Evolutionary conservation across 2,329 filamentous ascomycete genomes (phyloP).

Genomic region (Dactylellina parvicollis): DNA sequence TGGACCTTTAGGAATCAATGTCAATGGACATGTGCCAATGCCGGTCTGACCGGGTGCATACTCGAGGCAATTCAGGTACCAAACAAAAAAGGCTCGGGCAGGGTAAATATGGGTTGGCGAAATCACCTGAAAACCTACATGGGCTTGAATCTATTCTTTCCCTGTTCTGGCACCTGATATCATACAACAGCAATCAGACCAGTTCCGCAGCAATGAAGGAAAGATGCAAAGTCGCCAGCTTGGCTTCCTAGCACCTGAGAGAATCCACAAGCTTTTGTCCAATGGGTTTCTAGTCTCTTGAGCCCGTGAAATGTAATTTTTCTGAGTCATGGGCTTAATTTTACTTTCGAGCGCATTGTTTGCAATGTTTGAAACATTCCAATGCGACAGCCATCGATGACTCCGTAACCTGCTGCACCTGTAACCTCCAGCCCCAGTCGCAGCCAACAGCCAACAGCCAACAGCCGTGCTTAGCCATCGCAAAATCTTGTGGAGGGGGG

Average conservation of each 20-base stretch:
- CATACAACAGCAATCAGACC: neutral
- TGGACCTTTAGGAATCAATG: slow-evolving; percentile 17
- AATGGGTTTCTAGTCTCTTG: too few species aligned
- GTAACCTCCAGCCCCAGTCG: neutral
- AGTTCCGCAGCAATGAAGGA: neutral
- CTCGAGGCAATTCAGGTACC: neutral
- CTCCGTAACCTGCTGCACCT: slow-evolving; percentile 1
- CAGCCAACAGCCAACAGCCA: neutral
- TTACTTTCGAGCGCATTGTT: neutral
- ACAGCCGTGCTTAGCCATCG: neutral
- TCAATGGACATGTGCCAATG: slow-evolving; percentile 3
- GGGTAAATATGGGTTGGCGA: neutral
- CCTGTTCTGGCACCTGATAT: slow-evolving; percentile 3
- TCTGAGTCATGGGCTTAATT: slow-evolving; percentile 10
- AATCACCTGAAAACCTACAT: slow-evolving; percentile 10
- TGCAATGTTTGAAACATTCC: slow-evolving; percentile 2
- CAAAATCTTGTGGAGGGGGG: neutral
- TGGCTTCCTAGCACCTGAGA: neutral
- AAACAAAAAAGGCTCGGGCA: neutral
- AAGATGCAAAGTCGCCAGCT: too few species aligned
- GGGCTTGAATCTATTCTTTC: neutral
- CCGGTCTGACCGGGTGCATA: neutral
- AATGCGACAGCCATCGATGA: neutral
- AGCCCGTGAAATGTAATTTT: neutral
- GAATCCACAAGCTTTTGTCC: too few species aligned